Base-by-base conservation (phyloP, 768 basidiomycete genomes). In the Boletales sp. region DNA sequence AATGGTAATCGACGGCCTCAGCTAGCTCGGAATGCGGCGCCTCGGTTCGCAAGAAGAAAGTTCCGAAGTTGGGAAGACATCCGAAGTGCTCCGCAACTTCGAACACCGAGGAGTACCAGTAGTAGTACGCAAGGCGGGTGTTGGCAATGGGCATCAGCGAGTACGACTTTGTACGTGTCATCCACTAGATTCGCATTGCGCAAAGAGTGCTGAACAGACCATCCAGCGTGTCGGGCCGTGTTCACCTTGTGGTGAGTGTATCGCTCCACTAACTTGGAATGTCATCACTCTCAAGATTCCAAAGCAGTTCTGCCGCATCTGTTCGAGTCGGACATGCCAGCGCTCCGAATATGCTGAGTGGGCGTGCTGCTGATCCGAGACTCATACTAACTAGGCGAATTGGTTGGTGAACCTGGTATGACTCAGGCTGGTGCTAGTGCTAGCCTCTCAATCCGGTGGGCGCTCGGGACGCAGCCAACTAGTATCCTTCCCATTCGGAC, bases 401-500 rank as follows among this genome's bases (percentile, higher is more conserved):
- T 15, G 7, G 6, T 18, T 12, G 11, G 24, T 19, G 19, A 40
- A 56, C 45, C 17, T 21, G 31, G 36, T 24, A 17, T 19, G 39
- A 34, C 36, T 34, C 19, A 35, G 19, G 18, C 18, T 9, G 21
- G 40, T 40, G 17, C 34, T 18, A 3, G 40, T 24, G 27, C 15
- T 34, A 13, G 34, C 34, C 34, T 17, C 46, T 37, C 1, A 13
- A 29, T n/a, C 5, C 29, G 40, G 43, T 13, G 30, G 38, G 41
- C 13, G 18, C 47, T 37, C 29, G 9, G 43, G 14, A 18, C 24
- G 18, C 32, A 27, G 24, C 19, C n/a, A 24, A 9, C 30, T 9
- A 34, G 34, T 18, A 38, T 19, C 45, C 43, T 48, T 54, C 47
- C 40, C 29, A 57, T 47, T 52, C 21, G 24, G 48, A 43, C 51